Evolutionary conservation across 116 monocot genomes (phyloP), one percentile per base, ranked within the genome.

Genomic region (Papilionanthe hybrid): DNA sequence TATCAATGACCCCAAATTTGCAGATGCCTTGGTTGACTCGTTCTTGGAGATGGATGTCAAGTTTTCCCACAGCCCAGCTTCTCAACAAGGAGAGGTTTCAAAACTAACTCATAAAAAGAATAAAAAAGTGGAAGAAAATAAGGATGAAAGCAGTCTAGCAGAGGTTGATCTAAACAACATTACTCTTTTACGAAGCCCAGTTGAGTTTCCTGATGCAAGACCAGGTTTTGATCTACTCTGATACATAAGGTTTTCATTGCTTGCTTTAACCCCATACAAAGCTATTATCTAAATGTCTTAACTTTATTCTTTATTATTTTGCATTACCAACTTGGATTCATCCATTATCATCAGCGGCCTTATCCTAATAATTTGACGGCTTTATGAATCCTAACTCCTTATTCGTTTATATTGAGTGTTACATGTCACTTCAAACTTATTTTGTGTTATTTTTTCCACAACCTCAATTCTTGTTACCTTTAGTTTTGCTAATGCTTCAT

Each of bases 1-100:
- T 77, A 92, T 96, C 67, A 96, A 93, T 85, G 96, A 96, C 85
- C 85, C 87, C 11, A 75, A 89, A 82, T 96, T 96, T 82, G 96
- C 94, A 37, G 80, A 92, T 23, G 83, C 80, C 9, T 83, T 96
- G 92, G 96, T 93, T 42, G 83, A 88, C 28, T 86, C 92, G 72
- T 96, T 93, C 82, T 72, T 96, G 83, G 87, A 89, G 79, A 87
- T 92, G 76, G 73, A 75, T 78, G 48, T 69, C 9, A 84, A 82
- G 47, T 41, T 79, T 69, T 78, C 83, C 66, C 78, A 28, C 63
- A 79, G 37, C 66, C 37, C 76, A 66, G 81, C 48, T 65, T 80
- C 78, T 78, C 42, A 81, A 49, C 77, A 81, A 84, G 9, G 58
- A 28, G 37, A 43, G 68, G 32, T 27, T 74, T 15, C 69, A 74